Evolutionary conservation across 2,329 filamentous ascomycete species (phyloP).

Genomic region (Trematosphaeria pertusa): DNA sequence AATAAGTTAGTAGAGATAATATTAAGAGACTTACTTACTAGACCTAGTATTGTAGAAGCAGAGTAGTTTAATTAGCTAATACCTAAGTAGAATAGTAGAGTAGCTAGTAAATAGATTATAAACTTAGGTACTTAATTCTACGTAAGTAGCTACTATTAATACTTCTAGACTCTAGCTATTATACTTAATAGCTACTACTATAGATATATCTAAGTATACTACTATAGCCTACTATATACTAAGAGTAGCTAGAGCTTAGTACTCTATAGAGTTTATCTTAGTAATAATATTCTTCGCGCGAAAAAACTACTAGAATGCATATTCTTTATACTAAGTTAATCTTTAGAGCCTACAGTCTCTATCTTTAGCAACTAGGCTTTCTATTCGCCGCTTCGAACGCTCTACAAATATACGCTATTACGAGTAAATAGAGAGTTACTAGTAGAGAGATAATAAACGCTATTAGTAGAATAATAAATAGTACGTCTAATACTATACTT

Average conservation of each 20-base stretch:
- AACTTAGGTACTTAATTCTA: too few species aligned
- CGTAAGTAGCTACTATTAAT: too few species aligned
- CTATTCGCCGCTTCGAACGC: conserved; percentile 8
- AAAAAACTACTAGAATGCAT: conserved; percentile 12
- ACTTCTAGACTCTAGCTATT: too few species aligned
- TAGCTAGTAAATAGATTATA: too few species aligned
- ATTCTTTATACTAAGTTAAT: conserved; percentile 11
- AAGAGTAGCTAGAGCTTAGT: conserved; percentile 9
- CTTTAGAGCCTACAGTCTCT: conserved; percentile 10
- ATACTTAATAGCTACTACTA: too few species aligned
- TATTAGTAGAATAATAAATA: conserved; percentile 9
- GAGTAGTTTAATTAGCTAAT: too few species aligned
- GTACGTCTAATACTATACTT: conserved; percentile 1
- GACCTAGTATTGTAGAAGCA: too few species aligned
- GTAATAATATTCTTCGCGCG: conserved; percentile 15
- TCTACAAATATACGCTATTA: conserved; percentile 4
- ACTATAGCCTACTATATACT: conserved; percentile 5
- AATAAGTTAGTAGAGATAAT: too few species aligned
- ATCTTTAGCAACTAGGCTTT: conserved; percentile 12
- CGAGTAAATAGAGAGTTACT: conserved; percentile 14
- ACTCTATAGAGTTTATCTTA: conserved; percentile 10
- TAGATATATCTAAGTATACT: too few species aligned
- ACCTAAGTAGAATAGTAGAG: too few species aligned
- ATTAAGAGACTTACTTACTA: too few species aligned
- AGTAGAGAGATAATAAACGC: conserved; percentile 7